A percentile compares a stretch with the other conserved stretches of the same genome.
Conservation (phyloP, 768 basidiomycete species). For the Tricholoma matsutake region DNA sequence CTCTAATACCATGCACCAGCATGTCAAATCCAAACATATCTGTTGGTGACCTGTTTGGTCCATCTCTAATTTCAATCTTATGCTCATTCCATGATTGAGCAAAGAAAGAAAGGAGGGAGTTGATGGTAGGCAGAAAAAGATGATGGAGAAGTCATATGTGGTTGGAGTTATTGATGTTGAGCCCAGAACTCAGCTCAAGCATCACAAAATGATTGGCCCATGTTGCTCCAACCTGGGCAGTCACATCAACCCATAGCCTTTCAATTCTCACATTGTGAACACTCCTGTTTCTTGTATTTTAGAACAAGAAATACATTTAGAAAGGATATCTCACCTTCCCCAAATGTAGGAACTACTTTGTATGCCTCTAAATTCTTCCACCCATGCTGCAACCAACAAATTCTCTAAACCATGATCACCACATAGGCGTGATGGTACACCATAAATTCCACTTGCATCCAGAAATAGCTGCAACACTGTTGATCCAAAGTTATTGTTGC, state of each 20-base stretch:
- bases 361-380: conserved; percentile 19
- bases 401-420: conserved; percentile 42
- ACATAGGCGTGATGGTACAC: conserved; percentile 27
- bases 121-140: conserved; percentile 31
- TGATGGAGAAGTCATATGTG: conserved; percentile 35
- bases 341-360: conserved; percentile 32
- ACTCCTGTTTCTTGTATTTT: conserved; percentile 20
- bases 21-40: conserved; percentile 34
- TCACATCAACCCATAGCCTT: conserved; percentile 32
- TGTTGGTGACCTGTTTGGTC: conserved; percentile 21
- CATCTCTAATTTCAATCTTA: conserved; percentile 19
- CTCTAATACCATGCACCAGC: conserved; percentile 17
- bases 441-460: conserved; percentile 18
- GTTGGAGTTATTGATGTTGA: conserved; percentile 28
- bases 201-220: conserved; percentile 32
- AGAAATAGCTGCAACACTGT: conserved; percentile 36
- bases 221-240: conserved; percentile 22
- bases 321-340: conserved; percentile 24
- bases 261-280: conserved; percentile 39
- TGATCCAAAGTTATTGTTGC: conserved; percentile 35
- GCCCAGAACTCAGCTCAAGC: conserved; percentile 28
- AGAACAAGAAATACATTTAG: background rate
- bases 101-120: conserved; percentile 25
- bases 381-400: conserved; percentile 29
- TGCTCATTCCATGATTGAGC: conserved; percentile 33